Base-by-base conservation (phyloP, 176 grass and related monocot species). In the Raddia guianensis region DNA sequence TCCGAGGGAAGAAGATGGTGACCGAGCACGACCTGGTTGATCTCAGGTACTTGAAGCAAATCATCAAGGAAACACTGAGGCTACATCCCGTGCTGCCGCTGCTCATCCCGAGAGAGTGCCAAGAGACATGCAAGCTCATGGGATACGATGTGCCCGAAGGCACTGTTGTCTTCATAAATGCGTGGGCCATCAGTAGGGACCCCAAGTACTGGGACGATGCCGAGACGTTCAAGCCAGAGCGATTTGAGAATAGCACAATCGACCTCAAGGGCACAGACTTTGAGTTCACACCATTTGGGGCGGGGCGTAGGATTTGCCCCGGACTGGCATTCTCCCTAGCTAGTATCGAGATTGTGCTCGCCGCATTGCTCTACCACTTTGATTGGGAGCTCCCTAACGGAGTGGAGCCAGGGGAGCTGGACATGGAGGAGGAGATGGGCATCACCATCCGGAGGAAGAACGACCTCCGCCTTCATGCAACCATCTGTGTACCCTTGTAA, bases 41-140 rank as follows among this genome's bases (percentile, higher is more conserved):
- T 9, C 2, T 81, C 14, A 75, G 2, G 10, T 86, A 70, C 51
- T 9, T 62, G 0, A 86, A 60, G 77, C 27, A 74, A 0, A 12
- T 86, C 11, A 81, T 86, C 76, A 86, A 81, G 32, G 78, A 81
- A 13, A 51, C 77, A 3, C 6, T 86, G 0, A 20, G 70, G 16
- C 1, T 86, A 2, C 85, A 86, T 1, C 85, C 71, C 0, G 61
- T 46, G 15, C 15, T 20, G 7, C 70, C 85, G 1, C 3, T 81
- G 20, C 75, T 86, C 5, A 0, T 86, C 1, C 77, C 76, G 43
- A 61, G 84, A 3, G 61, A 80, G 18, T 65, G 67, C 0, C 3
- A 6, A 0, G 49, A 80, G 27, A 8, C 68, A 12, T 86, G 77
- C 2, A 64, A 69, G 11, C 7, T 81, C 7, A n/a, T 59, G 16